A percentile compares a stretch with the other conserved stretches of the same genome.
phyloP scores from a whole-genome alignment of 176 grass and related monocot species.

The Musa schizocarpa region DNA sequence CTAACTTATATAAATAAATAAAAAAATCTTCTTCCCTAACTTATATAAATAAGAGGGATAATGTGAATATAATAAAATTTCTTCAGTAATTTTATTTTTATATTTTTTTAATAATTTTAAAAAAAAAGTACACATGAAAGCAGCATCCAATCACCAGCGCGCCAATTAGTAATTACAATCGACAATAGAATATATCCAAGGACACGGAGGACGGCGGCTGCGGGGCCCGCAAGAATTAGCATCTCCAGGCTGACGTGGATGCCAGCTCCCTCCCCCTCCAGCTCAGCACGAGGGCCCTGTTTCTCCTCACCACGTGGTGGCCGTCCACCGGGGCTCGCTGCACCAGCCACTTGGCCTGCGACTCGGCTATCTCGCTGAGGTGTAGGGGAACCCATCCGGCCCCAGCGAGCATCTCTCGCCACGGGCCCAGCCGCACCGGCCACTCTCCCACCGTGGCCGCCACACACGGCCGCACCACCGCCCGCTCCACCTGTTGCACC shows the following conservation, averaged over 20 bases:
- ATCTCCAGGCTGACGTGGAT: conserved; percentile 48
- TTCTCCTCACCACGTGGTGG: conserved; percentile 34
- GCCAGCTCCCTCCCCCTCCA: conserved; percentile 48
- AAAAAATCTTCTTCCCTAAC: too few species aligned
- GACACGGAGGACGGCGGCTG: too few species aligned
- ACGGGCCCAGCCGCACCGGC: conserved; percentile 20
- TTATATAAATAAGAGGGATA: too few species aligned
- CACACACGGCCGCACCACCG: conserved; percentile 26
- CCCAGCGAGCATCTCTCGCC: conserved; percentile 23
- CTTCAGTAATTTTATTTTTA: too few species aligned
- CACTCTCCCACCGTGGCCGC: conserved; percentile 21
- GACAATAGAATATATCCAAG: too few species aligned
- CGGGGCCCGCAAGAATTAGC: conserved; percentile 9
- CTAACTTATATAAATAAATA: too few species aligned
- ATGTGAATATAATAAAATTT: too few species aligned
- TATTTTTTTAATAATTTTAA: too few species aligned
- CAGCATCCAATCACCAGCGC: too few species aligned
- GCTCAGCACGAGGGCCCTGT: conserved; percentile 38
- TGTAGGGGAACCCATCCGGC: conserved; percentile 20
- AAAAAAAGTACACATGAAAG: too few species aligned
- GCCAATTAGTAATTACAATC: too few species aligned
- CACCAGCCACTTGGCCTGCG: conserved; percentile 44
- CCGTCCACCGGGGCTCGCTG: conserved; percentile 27
- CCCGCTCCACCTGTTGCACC: conserved; percentile 33
- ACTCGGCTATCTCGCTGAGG: conserved; percentile 37